These are phyloP conservation scores for Skeletonema tropicum DNA, from an alignment of 108 stramenopile species.

Conservation along the genomic window DNA sequence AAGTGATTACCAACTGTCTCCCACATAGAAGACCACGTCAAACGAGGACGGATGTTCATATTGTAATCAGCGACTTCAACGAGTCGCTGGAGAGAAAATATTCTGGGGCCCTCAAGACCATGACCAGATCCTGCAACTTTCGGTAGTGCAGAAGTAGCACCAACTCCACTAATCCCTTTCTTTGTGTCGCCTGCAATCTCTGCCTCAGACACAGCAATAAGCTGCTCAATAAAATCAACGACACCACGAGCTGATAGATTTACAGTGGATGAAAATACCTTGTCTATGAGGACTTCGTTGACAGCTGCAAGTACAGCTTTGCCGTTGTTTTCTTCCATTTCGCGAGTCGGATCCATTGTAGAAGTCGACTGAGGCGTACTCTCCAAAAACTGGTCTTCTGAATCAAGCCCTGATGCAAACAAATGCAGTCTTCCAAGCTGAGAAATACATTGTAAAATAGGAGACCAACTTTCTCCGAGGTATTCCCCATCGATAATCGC, in stretches of 20 bases:
- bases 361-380: slow-evolving; percentile 38
- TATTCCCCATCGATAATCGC: slow-evolving; percentile 94
- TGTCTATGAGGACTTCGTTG: slow-evolving; percentile 88
- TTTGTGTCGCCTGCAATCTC: slow-evolving; percentile 87
- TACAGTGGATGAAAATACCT: slow-evolving; percentile 89
- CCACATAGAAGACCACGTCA: slow-evolving; percentile 98
- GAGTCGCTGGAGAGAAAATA: slow-evolving; percentile 95
- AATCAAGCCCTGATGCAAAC: slow-evolving; percentile 82
- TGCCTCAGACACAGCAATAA: slow-evolving; percentile 83
- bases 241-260: slow-evolving; percentile 84
- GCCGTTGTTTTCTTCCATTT: slow-evolving; percentile 82
- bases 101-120: slow-evolving; percentile 80
- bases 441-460: slow-evolving; percentile 93
- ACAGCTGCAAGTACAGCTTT: slow-evolving; percentile 80
- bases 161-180: slow-evolving; percentile 71
- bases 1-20: slow-evolving; percentile 91
- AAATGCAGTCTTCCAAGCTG: slow-evolving; percentile 89
- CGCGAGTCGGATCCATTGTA: slow-evolving; percentile 51
- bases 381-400: slow-evolving; percentile 89
- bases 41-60: slow-evolving; percentile 91
- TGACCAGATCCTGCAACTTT: slow-evolving; percentile 52
- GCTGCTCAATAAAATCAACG: slow-evolving; percentile 86
- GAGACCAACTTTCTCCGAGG: slow-evolving; percentile 95
- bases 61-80: slow-evolving; percentile 99
- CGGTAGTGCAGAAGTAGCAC: slow-evolving; percentile 21